These are phyloP conservation scores for Kalanchoe fedtschenkoi DNA, from an alignment of 164 flowering plant genomes.

Conservation along the genomic window DNA sequence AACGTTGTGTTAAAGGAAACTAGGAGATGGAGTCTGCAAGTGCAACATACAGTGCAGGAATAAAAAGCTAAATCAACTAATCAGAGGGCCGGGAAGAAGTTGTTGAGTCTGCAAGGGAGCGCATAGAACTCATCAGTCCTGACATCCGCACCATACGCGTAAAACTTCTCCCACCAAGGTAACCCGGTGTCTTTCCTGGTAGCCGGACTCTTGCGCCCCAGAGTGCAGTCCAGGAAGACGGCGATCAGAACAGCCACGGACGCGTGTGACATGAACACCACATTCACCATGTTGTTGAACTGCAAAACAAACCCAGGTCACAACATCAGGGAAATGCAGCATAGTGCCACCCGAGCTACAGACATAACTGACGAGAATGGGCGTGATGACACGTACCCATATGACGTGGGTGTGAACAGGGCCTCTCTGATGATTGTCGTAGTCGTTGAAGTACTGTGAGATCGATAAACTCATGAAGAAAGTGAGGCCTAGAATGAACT, in stretches of 20 bases:
- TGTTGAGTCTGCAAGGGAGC: conserved; percentile 34
- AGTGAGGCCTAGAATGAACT: conserved; percentile 36
- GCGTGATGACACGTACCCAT: conserved; percentile 27
- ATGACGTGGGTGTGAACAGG: conserved; percentile 17
- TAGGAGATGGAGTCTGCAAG: neutral
- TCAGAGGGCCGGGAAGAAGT: conserved; percentile 36
- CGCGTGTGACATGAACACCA: conserved; percentile 29
- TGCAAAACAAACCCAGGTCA: conserved; percentile 13
- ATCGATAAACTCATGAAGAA: conserved; percentile 42
- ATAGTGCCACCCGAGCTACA: neutral
- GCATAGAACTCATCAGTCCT: conserved; percentile 49
- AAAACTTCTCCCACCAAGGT: conserved; percentile 50
- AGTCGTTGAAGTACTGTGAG: conserved; percentile 48
- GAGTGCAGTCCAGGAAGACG: conserved; percentile 27
- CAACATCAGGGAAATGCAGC: neutral
- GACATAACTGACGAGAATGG: neutral
- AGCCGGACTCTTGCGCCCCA: conserved; percentile 15
- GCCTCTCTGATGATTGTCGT: conserved; percentile 8
- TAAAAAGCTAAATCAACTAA: neutral
- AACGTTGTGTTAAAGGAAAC: neutral
- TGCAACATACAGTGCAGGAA: neutral
- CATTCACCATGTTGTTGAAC: conserved; percentile 33
- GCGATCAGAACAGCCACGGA: conserved; percentile 32
- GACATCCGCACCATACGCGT: conserved; percentile 24
- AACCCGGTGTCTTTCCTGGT: conserved; percentile 27